Evolutionary conservation across 257 asterid genomes (phyloP).

Genomic region (Ajuga chamaepitys): DNA sequence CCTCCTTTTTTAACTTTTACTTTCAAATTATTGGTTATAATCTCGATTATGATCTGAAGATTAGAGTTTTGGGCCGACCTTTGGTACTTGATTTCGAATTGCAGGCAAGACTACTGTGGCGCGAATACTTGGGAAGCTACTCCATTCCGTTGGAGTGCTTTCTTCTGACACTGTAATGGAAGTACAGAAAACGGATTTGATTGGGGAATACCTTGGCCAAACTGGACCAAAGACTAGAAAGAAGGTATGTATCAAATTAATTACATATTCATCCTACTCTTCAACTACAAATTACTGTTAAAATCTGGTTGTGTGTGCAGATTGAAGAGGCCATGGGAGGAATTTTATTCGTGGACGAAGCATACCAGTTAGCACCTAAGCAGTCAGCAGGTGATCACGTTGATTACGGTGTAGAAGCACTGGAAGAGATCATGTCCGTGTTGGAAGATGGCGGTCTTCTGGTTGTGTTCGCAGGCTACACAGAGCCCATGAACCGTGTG

Average conservation of each 20-base stretch:
- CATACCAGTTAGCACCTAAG: conserved; percentile 56
- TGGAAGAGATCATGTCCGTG: conserved; percentile 90
- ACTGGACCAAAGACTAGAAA: conserved; percentile 80
- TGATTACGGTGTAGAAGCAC: conserved; percentile 72
- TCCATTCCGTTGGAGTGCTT: conserved; percentile 64
- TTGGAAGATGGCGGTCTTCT: conserved; percentile 73
- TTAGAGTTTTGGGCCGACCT: neutral
- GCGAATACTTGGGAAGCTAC: conserved; percentile 70
- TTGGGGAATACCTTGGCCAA: conserved; percentile 80
- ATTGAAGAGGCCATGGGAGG: conserved; percentile 92
- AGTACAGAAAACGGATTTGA: conserved; percentile 78
- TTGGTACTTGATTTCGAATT: too few relatives aligned
- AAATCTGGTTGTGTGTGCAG: conserved; percentile 23
- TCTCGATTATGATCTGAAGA: neutral
- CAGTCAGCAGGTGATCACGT: conserved; percentile 33
- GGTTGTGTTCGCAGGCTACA: conserved; percentile 83
- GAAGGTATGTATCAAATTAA: conserved; percentile 32
- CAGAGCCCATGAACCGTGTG: conserved; percentile 82
- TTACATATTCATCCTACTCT: neutral
- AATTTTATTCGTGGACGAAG: conserved; percentile 75
- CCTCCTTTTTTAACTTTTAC: too few relatives aligned
- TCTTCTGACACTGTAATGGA: conserved; percentile 54
- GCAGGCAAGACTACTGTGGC: conserved; percentile 84
- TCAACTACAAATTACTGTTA: too few relatives aligned
- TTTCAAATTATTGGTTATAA: too few relatives aligned